Conservation (phyloP, 805 yeast species). For the Wickerhamomyces mucosus region DNA sequence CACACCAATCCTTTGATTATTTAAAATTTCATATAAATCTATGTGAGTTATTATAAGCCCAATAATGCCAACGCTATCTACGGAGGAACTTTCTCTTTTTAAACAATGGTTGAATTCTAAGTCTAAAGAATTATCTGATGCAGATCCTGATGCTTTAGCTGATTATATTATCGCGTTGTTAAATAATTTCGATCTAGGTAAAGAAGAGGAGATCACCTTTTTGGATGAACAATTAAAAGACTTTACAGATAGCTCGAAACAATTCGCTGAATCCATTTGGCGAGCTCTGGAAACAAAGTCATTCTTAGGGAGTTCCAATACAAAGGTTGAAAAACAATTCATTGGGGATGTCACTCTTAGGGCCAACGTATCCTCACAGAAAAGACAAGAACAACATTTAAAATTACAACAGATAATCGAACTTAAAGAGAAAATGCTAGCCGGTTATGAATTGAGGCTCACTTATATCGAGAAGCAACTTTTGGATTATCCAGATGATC, state of each 20-base stretch:
- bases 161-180: slow-evolving; percentile 36
- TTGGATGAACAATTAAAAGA: slow-evolving; percentile 29
- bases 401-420: slow-evolving; percentile 23
- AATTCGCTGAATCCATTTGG: slow-evolving; percentile 18
- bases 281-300: neutral
- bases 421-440: slow-evolving; percentile 26
- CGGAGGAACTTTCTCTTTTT: slow-evolving; percentile 8
- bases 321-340: neutral
- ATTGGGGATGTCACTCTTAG: neutral
- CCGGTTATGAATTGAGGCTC: slow-evolving; percentile 23
- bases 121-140: slow-evolving; percentile 22
- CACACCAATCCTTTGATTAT: too few species aligned
- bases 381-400: slow-evolving; percentile 24
- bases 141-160: slow-evolving; percentile 32
- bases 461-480: slow-evolving; percentile 10
- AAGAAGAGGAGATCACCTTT: slow-evolving; percentile 22
- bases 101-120: slow-evolving; percentile 21
- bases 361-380: slow-evolving; percentile 6
- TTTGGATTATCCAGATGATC: slow-evolving; percentile 9
- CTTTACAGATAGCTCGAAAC: slow-evolving; percentile 24
- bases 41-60: too few species aligned
- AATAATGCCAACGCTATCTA: too few species aligned
- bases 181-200: slow-evolving; percentile 24
- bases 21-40: too few species aligned
- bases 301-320: neutral